phyloP scores from a whole-genome alignment of 2,329 filamentous ascomycete species.

The Emergomyces pasteurianus region DNA sequence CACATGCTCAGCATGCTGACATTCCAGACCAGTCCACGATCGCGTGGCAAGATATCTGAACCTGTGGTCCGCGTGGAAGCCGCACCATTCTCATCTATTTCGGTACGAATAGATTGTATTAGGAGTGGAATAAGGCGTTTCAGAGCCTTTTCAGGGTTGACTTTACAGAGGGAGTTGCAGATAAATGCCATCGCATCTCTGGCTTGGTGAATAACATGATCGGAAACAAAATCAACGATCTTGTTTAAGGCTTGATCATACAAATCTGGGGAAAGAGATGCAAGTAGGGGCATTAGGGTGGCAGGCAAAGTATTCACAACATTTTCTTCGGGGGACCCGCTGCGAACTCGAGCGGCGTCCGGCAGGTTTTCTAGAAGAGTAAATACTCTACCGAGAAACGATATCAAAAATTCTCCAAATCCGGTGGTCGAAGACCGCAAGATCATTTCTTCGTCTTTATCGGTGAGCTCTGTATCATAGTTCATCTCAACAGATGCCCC shows the following conservation, averaged over 20 bases:
- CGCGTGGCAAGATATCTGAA: constrained; percentile 81
- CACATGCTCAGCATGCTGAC: constrained; percentile 97
- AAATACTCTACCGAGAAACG: constrained; percentile 87
- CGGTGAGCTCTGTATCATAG: constrained; percentile 68
- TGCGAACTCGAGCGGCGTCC: constrained; percentile 75
- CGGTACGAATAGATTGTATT: constrained; percentile 81
- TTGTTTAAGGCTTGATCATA: constrained; percentile 90
- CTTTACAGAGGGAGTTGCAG: constrained; percentile 89
- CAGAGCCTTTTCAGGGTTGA: constrained; percentile 84
- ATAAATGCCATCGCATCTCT: constrained; percentile 98
- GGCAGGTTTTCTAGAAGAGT: constrained; percentile 90
- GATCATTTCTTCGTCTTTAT: constrained; percentile 78
- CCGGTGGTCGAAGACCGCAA: constrained; percentile 88
- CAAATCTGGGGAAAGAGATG: constrained; percentile 80
- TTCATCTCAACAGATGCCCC: constrained; percentile 76
- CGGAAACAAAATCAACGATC: constrained; percentile 78
- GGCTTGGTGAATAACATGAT: constrained; percentile 93
- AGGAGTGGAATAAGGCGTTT: constrained; percentile 85
- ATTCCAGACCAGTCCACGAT: constrained; percentile 91
- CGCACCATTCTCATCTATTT: constrained; percentile 93
- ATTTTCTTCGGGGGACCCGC: constrained; percentile 88
- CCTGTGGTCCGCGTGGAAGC: constrained; percentile 90
- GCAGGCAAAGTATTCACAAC: constrained; percentile 92
- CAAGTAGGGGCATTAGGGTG: constrained; percentile 79
- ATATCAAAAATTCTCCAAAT: constrained; percentile 82